phyloP scores from a whole-genome alignment of 176 grass and related monocot genomes.

The Saccharum officinarum region DNA sequence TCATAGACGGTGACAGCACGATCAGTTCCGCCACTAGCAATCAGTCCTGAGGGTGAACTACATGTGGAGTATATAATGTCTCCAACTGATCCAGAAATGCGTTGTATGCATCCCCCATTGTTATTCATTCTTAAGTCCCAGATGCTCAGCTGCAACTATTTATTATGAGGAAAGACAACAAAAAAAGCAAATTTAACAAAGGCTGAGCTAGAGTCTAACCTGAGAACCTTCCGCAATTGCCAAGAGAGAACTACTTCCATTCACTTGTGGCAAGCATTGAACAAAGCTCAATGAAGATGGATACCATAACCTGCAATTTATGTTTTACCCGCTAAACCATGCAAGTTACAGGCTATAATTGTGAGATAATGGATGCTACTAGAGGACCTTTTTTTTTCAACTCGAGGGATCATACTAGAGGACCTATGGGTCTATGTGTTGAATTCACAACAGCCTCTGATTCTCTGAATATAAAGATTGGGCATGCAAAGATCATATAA shows the following conservation, averaged over 20 bases:
- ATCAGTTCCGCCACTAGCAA: conserved; percentile 83
- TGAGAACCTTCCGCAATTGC: conserved; percentile 91
- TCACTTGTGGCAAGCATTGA: conserved; percentile 50
- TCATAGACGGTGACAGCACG: conserved; percentile 77
- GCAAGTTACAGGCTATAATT: neutral
- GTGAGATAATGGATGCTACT: conserved; percentile 4
- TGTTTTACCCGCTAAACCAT: conserved; percentile 24
- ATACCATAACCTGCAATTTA: conserved; percentile 71
- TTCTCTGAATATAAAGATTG: conserved; percentile 17
- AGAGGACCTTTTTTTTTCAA: no score
- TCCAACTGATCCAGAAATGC: conserved; percentile 66
- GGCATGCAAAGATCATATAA: neutral
- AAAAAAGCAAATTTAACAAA: neutral
- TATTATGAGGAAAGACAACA: conserved; percentile 24
- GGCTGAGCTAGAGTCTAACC: conserved; percentile 44
- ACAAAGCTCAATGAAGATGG: conserved; percentile 78
- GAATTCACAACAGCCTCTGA: neutral
- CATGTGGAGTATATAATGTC: conserved; percentile 73
- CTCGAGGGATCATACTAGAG: neutral
- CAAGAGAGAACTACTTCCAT: conserved; percentile 56
- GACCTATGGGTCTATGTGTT: neutral
- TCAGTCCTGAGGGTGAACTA: conserved; percentile 54
- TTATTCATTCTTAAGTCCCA: conserved; percentile 87
- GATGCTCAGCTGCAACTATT: conserved; percentile 71
- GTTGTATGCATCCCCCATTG: conserved; percentile 82